Base-by-base conservation (phyloP, 2,329 filamentous ascomycete genomes). In the Uncinocarpus reesii region DNA sequence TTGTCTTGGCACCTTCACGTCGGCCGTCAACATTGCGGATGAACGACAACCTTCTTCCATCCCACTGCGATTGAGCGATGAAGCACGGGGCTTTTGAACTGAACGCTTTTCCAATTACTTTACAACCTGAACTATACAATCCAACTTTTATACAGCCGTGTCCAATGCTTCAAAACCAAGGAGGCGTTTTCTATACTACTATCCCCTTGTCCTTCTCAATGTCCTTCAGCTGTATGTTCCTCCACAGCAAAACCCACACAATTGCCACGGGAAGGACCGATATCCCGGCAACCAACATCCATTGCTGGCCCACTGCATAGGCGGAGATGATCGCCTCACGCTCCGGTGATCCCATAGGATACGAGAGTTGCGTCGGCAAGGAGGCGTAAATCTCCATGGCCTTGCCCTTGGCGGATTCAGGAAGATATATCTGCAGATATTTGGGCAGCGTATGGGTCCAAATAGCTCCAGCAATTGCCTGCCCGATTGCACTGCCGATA, bases 151-250 rank as follows among this genome's bases (percentile, higher is more conserved):
- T 24, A 40, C 21, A 29, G 26, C 26, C 11, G 26, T 11, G 11
- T 29, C 26, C 11, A 29, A 29, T 32, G 3, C 29, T 32, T n/a
- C 29, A 32, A 13, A 32, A 32, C 29, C 29, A 11, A 24, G 24
- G 21, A 5, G 3, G 24, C 6, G n/a, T 8, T 21, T 5, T 54
- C 56, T 29, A 67, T 42, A 67, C 45, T 36, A 70, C 62, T 36
- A 54, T 65, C 10, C 70, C 71, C 56, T 70, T 68, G 18, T 65
- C 64, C 54, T 74, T 60, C 42, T 58, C 57, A 64, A 66, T 56
- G 16, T 68, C 59, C 47, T 67, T 71, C 16, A 77, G 62, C 35
- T 70, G 66, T 32, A 75, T 68, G 50, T 77, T 66, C 47, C 65
- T 65, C 72, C 72, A 76, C 38, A 74, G 59, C 1, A 57, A 52